Evolutionary conservation across 2,329 filamentous ascomycete genomes (phyloP).

Genomic region (Bipolaris bicolor): DNA sequence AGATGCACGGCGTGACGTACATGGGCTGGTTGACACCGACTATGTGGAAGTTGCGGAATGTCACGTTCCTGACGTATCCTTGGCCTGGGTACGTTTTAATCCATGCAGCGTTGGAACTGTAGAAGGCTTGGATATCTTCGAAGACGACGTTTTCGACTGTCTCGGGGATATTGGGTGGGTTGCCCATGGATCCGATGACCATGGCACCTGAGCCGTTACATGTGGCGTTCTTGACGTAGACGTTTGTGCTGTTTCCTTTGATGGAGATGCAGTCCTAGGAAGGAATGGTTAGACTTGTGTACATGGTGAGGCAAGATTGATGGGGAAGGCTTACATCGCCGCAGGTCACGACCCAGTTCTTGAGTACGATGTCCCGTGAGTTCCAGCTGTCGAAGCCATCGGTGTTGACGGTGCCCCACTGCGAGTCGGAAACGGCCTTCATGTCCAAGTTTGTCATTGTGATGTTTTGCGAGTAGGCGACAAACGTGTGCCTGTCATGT

Average conservation of each 20-base stretch:
- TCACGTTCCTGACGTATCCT: conserved; percentile 54
- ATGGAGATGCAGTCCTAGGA: conserved; percentile 64
- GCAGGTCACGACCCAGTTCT: conserved; percentile 54
- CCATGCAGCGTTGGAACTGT: conserved; percentile 38
- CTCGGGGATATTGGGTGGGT: conserved; percentile 62
- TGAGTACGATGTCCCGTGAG: conserved; percentile 54
- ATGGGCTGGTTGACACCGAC: conserved; percentile 56
- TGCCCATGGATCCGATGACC: conserved; percentile 64
- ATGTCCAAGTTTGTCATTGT: conserved; percentile 62
- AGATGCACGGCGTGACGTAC: conserved; percentile 57
- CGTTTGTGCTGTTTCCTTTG: conserved; percentile 64
- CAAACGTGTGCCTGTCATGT: conserved; percentile 49
- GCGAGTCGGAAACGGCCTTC: conserved; percentile 55
- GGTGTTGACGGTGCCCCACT: conserved; percentile 57
- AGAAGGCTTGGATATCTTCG: conserved; percentile 41
- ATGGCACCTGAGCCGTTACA: conserved; percentile 66
- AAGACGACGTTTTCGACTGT: conserved; percentile 59
- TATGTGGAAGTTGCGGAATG: conserved; percentile 50
- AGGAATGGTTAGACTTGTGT: conserved; percentile 38
- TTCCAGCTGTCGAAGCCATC: conserved; percentile 61
- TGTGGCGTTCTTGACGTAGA: conserved; percentile 65
- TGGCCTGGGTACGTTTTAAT: conserved; percentile 45
- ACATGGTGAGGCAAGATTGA: conserved; percentile 37
- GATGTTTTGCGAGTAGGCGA: conserved; percentile 57
- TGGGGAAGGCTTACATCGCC: conserved; percentile 25